These are phyloP conservation scores for Aspergillus niger DNA, from an alignment of 2,329 filamentous ascomycete genomes.

Conservation along the genomic window DNA sequence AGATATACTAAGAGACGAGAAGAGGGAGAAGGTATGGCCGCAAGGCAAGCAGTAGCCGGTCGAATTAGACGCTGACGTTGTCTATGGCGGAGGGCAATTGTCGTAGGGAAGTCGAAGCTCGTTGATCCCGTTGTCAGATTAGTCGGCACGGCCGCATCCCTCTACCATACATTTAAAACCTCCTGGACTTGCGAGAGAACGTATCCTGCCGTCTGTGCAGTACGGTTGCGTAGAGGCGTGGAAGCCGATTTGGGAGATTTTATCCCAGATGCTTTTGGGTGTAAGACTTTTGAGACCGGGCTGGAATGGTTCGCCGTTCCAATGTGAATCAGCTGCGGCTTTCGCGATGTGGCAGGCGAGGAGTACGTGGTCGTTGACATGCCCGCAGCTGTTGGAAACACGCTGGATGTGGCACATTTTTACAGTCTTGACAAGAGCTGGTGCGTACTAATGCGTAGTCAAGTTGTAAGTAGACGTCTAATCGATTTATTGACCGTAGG, in stretches of 20 bases:
- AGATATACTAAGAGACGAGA: too few species aligned
- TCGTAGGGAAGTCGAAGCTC: not conserved
- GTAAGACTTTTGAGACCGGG: not conserved
- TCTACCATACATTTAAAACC: constrained; percentile 26
- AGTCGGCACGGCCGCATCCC: constrained; percentile 19
- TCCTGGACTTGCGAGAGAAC: constrained; percentile 6
- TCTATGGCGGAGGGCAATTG: too few species aligned
- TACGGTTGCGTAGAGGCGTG: constrained; percentile 22
- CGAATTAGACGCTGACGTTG: too few species aligned
- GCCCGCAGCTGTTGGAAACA: constrained; percentile 26
- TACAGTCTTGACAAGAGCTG: too few species aligned
- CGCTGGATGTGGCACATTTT: constrained; percentile 26
- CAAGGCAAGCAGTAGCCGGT: too few species aligned
- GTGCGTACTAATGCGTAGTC: not conserved
- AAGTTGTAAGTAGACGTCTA: not conserved
- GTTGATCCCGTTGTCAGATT: not conserved
- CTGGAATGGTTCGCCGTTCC: not conserved
- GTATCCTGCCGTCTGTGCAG: constrained; percentile 14
- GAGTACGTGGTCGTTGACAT: constrained; percentile 26
- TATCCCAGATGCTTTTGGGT: not conserved
- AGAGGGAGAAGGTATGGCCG: too few species aligned
- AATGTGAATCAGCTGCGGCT: not conserved
- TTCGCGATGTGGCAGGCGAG: constrained; percentile 23
- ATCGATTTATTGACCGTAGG: not conserved
- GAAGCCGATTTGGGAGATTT: constrained; percentile 13